phyloP scores from a whole-genome alignment of 768 basidiomycete genomes.

The Mycena venus region DNA sequence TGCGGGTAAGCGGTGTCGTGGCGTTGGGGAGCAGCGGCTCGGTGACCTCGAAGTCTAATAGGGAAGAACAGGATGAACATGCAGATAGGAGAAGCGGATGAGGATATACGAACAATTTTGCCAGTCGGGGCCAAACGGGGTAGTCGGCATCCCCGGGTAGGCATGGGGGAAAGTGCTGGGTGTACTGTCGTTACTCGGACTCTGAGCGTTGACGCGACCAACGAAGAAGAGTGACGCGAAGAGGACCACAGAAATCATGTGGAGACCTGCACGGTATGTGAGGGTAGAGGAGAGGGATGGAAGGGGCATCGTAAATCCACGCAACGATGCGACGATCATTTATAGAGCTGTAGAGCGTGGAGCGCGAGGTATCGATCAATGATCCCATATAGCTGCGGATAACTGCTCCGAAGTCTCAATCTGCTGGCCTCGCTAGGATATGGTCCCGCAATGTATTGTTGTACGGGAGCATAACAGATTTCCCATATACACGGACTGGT shows the following conservation, averaged over 20 bases:
- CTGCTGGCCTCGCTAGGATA: neutral
- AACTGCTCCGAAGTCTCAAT: neutral
- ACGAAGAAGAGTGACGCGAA: neutral
- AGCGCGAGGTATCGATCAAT: neutral
- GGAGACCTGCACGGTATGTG: neutral
- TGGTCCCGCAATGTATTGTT: neutral
- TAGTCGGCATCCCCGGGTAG: conserved; percentile 61
- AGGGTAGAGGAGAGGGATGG: conserved; percentile 2
- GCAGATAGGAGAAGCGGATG: neutral
- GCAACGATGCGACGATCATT: neutral
- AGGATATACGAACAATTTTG: conserved; percentile 59
- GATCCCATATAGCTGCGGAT: neutral
- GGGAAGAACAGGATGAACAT: too few species aligned
- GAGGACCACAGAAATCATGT: neutral
- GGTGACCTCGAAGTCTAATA: conserved; percentile 67
- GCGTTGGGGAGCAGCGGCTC: conserved; percentile 68
- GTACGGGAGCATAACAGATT: neutral
- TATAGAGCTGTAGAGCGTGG: neutral
- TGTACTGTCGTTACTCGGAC: neutral
- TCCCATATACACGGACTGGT: too few species aligned
- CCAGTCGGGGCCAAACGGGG: conserved; percentile 68
- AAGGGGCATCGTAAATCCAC: neutral
- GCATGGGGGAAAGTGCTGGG: conserved; percentile 62
- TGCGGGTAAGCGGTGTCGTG: conserved; percentile 62
- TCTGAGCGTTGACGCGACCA: neutral